phyloP scores from a whole-genome alignment of 176 grass and related monocot species.

The Phragmites australis region DNA sequence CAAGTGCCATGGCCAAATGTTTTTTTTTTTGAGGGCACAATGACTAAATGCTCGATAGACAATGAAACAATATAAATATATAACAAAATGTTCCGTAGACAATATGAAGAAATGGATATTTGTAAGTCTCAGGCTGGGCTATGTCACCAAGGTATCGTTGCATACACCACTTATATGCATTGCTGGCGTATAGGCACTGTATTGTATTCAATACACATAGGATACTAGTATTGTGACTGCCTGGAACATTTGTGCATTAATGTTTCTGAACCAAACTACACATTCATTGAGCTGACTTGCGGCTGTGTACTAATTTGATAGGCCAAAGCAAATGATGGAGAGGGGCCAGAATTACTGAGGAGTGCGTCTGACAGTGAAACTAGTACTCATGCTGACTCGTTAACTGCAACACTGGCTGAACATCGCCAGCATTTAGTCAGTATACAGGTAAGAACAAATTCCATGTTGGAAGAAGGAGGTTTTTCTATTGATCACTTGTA shows the following conservation, averaged over 20 bases:
- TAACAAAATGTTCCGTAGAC: slow-evolving; percentile 7
- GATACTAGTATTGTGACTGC: slow-evolving; percentile 10
- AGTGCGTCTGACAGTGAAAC: slow-evolving; percentile 65
- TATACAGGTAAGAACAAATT: slow-evolving; percentile 79
- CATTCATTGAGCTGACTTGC: neutral
- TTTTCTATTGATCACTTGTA: slow-evolving; percentile 5
- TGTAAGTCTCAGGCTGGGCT: neutral
- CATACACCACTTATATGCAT: slow-evolving; percentile 4
- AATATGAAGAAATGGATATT: neutral
- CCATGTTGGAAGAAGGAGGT: neutral
- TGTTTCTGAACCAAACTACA: slow-evolving; percentile 23
- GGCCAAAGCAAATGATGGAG: slow-evolving; percentile 95
- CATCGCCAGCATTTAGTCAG: slow-evolving; percentile 97
- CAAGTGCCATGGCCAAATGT: neutral
- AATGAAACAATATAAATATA: neutral
- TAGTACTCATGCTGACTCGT: slow-evolving; percentile 85
- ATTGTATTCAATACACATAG: neutral
- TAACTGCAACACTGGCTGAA: slow-evolving; percentile 85
- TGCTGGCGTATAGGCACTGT: neutral
- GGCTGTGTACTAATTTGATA: slow-evolving; percentile 44
- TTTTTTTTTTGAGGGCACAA: no score
- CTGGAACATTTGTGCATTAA: neutral
- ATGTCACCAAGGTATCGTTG: neutral
- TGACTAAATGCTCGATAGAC: slow-evolving; percentile 5
- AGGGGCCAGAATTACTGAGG: slow-evolving; percentile 92